Percentiles rank a stretch among this genome's conserved stretches.
Conservation (phyloP, 495 filamentous ascomycete species). For the Aspergillus avenaceus region DNA sequence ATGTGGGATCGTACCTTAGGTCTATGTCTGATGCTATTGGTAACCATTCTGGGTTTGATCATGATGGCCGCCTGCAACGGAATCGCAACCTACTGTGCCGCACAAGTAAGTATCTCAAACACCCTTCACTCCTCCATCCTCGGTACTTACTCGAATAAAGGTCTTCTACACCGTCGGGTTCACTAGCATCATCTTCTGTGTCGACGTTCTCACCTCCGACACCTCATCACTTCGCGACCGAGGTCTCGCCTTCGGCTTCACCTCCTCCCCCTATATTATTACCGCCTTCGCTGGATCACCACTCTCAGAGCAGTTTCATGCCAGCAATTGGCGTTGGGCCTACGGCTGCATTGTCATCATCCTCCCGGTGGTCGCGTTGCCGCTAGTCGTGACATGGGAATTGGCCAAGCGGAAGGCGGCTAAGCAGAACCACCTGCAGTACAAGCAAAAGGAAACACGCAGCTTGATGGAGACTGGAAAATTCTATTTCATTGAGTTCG, state of each 20-base stretch:
- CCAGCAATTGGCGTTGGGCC: conserved; percentile 48
- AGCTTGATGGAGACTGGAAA: conserved; percentile 1
- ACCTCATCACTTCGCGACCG: conserved; percentile 54
- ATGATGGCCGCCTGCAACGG: conserved; percentile 47
- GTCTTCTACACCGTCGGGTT: conserved; percentile 52
- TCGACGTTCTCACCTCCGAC: conserved; percentile 54
- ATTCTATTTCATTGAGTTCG: conserved; percentile 19
- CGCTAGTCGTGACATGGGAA: conserved; percentile 20
- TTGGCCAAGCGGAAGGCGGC: conserved; percentile 50
- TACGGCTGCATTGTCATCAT: conserved; percentile 57
- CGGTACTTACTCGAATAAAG: conserved; percentile 30
- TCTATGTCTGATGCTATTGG: conserved; percentile 40
- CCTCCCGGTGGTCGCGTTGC: conserved; percentile 44
- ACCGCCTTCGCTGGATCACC: conserved; percentile 23
- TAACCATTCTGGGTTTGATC: conserved; percentile 37
- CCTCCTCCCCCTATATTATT: conserved; percentile 51
- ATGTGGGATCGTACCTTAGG: conserved; percentile 55
- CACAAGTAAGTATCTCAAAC: conserved; percentile 26
- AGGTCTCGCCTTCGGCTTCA: conserved; percentile 49
- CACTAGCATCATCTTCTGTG: conserved; percentile 45
- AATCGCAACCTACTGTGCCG: conserved; percentile 43
- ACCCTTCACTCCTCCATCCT: neutral
- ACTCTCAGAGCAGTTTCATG: neutral
- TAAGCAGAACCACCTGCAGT: conserved; percentile 22
- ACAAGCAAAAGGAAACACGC: neutral